Evolutionary conservation across 1,284 basidiomycete species (phyloP).

Genomic region (Amylostereum chailletii): DNA sequence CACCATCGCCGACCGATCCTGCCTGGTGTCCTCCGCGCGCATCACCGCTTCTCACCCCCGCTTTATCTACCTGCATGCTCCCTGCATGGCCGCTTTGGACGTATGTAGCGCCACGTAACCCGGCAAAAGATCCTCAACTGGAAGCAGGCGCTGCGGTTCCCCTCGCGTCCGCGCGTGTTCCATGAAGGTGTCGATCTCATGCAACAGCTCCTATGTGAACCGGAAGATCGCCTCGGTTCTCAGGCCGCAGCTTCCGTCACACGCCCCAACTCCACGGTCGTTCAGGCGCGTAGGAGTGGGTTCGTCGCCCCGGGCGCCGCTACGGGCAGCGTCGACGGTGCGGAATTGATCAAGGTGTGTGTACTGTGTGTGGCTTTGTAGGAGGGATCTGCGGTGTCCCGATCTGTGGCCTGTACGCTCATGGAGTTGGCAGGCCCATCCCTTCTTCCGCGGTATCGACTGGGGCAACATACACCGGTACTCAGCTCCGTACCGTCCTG

Average conservation of each 20-base stretch:
- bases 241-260: slow-evolving; percentile 58
- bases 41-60: not conserved
- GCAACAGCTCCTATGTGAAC: slow-evolving; percentile 84
- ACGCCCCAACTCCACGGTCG: slow-evolving; percentile 69
- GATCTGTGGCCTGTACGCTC: not conserved
- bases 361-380: not conserved
- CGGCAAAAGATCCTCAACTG: slow-evolving; percentile 91
- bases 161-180: slow-evolving; percentile 75
- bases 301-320: slow-evolving; percentile 47
- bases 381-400: too few species aligned
- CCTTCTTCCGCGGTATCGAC: slow-evolving; percentile 83
- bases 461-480: slow-evolving; percentile 76
- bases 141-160: slow-evolving; percentile 83
- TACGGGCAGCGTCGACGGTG: slow-evolving; percentile 65
- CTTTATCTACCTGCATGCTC: not conserved
- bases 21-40: too few species aligned
- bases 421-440: slow-evolving; percentile 49
- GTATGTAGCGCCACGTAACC: slow-evolving; percentile 71
- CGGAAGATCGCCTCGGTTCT: slow-evolving; percentile 86
- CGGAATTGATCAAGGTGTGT: slow-evolving; percentile 76
- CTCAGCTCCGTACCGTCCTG: slow-evolving; percentile 82
- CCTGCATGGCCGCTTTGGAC: not conserved
- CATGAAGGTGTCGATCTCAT: slow-evolving; percentile 84
- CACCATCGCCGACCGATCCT: too few species aligned
- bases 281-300: slow-evolving; percentile 66